These are phyloP conservation scores for Chrysoporthe deuterocubensis DNA, from an alignment of 2,329 filamentous ascomycete species.

Conservation along the genomic window DNA sequence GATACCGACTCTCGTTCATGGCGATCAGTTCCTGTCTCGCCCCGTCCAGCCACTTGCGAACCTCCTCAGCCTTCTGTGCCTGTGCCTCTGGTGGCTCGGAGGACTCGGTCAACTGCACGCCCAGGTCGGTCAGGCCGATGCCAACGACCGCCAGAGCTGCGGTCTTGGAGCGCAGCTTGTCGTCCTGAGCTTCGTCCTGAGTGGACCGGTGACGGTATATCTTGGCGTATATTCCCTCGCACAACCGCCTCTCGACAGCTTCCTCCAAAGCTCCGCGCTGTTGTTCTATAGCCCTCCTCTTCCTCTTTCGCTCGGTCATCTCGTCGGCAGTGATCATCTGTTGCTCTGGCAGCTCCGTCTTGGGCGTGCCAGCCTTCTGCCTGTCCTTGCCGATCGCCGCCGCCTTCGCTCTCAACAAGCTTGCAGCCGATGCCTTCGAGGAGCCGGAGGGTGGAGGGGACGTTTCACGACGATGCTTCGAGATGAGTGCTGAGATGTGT, in stretches of 20 bases:
- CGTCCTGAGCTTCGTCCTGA: slow-evolving; percentile 92
- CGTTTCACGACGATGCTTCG: slow-evolving; percentile 71
- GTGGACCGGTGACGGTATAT: slow-evolving; percentile 92
- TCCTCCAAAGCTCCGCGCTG: slow-evolving; percentile 83
- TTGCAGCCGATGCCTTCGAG: slow-evolving; percentile 60
- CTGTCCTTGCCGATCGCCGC: slow-evolving; percentile 58
- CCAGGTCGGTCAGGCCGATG: slow-evolving; percentile 84
- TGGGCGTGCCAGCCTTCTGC: slow-evolving; percentile 45
- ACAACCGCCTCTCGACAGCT: slow-evolving; percentile 84
- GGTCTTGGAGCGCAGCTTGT: slow-evolving; percentile 91
- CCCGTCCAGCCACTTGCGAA: slow-evolving; percentile 71
- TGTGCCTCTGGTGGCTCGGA: slow-evolving; percentile 60
- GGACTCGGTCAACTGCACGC: slow-evolving; percentile 70
- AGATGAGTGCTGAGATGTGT: slow-evolving; percentile 80
- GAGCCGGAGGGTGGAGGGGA: slow-evolving; percentile 60
- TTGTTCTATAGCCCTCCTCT: slow-evolving; percentile 75
- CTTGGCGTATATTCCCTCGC: slow-evolving; percentile 82
- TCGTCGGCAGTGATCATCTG: slow-evolving; percentile 93
- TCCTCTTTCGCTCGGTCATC: slow-evolving; percentile 77
- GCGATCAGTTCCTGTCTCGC: slow-evolving; percentile 73
- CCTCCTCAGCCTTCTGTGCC: slow-evolving; percentile 66
- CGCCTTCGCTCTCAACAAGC: slow-evolving; percentile 60
- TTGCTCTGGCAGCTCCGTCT: slow-evolving; percentile 58
- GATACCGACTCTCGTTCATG: slow-evolving; percentile 88
- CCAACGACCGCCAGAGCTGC: slow-evolving; percentile 89